Percentiles rank a stretch among this genome's conserved stretches.
Conservation (phyloP, 2,329 filamentous ascomycete genomes). For the Trichoderma harzianum region DNA sequence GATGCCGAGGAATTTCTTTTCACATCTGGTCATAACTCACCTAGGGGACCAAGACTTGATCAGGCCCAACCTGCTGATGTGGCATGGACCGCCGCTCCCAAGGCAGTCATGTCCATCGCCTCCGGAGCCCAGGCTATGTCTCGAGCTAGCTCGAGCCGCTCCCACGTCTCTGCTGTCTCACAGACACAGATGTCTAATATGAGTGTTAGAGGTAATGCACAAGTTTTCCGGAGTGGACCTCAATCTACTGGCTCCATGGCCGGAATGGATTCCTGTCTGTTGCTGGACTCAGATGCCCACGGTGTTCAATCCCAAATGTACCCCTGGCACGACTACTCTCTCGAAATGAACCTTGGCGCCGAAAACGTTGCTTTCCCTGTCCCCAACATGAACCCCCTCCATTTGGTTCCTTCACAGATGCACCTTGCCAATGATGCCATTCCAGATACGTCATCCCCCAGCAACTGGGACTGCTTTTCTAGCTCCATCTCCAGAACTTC, state of each 20-base stretch:
- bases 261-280: constrained; percentile 51
- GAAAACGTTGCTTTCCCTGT: constrained; percentile 43
- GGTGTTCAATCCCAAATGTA: constrained; percentile 49
- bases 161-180: constrained; percentile 45
- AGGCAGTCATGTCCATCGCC: constrained; percentile 32
- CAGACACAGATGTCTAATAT: constrained; percentile 49
- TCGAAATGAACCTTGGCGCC: constrained; percentile 43
- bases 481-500: constrained; percentile 51
- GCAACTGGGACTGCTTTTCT: constrained; percentile 52
- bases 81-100: constrained; percentile 45
- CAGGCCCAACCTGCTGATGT: constrained; percentile 45
- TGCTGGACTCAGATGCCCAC: constrained; percentile 48
- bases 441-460: constrained; percentile 48
- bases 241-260: constrained; percentile 38
- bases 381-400: constrained; percentile 44
- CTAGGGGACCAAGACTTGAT: constrained; percentile 46
- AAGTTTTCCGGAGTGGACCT: constrained; percentile 41
- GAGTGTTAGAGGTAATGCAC: constrained; percentile 51
- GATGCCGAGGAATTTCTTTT: constrained; percentile 55
- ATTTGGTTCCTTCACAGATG: constrained; percentile 56
- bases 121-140: constrained; percentile 39
- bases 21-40: constrained; percentile 53
- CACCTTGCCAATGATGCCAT: constrained; percentile 52
- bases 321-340: constrained; percentile 44
- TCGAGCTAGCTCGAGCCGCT: constrained; percentile 38